Evolutionary conservation across 495 filamentous ascomycete species (phyloP), one percentile per base, ranked within the genome.

Genomic region (Trichoderma asperelloides): DNA sequence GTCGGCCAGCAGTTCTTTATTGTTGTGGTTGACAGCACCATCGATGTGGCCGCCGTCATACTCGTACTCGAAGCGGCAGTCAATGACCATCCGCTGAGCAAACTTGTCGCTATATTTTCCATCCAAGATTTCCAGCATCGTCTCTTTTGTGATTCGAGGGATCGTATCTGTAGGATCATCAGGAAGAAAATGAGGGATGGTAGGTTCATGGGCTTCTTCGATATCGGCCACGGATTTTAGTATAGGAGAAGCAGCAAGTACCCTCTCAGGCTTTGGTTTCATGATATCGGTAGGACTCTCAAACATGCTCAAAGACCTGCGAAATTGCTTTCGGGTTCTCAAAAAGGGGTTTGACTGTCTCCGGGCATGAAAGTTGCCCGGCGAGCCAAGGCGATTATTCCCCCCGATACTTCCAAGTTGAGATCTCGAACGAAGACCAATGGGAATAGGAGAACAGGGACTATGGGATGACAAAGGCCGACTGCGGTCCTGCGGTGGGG

Each of bases 21-120:
- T 91, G 74, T 97, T 97, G 80, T 90, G 92, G 79, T 99, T 99
- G 72, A 96, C 78, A 40, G 96, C 96, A 0, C 90, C 90, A 63
- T 90, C 84, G 69, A 99, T 96, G 73, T 99, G 96, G 21, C 96
- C 96, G 57, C 96, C 96, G 39, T 96, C 88, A 75, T 93, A 99
- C 78, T 99, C 96, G 75, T 98, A 99, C 77, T 98, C 96, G 75
- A 99, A 99, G 13, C 95, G 90, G 74, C 96, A 99, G 72, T 99
- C 96, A 65, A 99, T 87, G 70, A 99, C 81, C 75, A 95, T 83
- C 69, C 89, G 87, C 68, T 91, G 84, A 64, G 91, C 87, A 72
- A 88, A 98, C 2, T 84, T 71, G 18, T 86, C 81, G 67, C 86
- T 85, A 75, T 88, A 97, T 71, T 91, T 89, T 45, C 91, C 91